A percentile compares a stretch with the other conserved stretches of the same genome.
Evolutionary conservation across 257 asterid species (phyloP).

Genomic region (Leonotis leonurus): DNA sequence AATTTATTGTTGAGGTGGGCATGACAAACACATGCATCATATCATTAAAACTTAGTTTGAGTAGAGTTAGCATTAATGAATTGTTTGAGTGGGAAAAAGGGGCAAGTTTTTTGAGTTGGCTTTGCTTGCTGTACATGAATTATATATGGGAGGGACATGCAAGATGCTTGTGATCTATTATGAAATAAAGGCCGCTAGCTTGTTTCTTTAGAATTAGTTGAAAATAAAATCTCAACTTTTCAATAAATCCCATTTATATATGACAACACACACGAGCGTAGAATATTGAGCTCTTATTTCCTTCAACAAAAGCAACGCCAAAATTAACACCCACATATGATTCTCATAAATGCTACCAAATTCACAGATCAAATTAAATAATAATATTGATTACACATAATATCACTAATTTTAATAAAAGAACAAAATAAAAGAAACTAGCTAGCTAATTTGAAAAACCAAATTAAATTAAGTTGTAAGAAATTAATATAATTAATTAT

Average conservation of each 20-base stretch:
- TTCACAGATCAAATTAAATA: slow-evolving; percentile 2
- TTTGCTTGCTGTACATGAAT: not conserved
- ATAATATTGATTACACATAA: not conserved
- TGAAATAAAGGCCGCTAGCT: not conserved
- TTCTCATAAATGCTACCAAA: slow-evolving; percentile 19
- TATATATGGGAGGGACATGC: slow-evolving; percentile 18
- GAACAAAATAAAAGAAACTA: not conserved
- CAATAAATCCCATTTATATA: slow-evolving; percentile 20
- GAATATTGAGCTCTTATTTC: slow-evolving; percentile 44
- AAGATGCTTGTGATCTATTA: slow-evolving; percentile 48
- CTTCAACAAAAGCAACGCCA: slow-evolving; percentile 9
- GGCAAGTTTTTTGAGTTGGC: slow-evolving; percentile 12
- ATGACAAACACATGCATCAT: too few relatives aligned
- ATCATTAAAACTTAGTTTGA: too few relatives aligned
- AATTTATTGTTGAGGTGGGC: too few relatives aligned
- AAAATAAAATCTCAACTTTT: slow-evolving; percentile 16
- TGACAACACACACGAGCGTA: slow-evolving; percentile 61
- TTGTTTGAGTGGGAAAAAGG: too few relatives aligned
- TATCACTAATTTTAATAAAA: too few relatives aligned
- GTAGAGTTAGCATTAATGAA: too few relatives aligned
- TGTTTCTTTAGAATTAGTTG: slow-evolving; percentile 24
- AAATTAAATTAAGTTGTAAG: too few relatives aligned
- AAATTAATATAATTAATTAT: too few relatives aligned
- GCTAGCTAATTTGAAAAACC: not conserved
- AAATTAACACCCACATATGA: slow-evolving; percentile 12